phyloP scores from a whole-genome alignment of 805 yeast species.

The Soucietia sequanensis region DNA sequence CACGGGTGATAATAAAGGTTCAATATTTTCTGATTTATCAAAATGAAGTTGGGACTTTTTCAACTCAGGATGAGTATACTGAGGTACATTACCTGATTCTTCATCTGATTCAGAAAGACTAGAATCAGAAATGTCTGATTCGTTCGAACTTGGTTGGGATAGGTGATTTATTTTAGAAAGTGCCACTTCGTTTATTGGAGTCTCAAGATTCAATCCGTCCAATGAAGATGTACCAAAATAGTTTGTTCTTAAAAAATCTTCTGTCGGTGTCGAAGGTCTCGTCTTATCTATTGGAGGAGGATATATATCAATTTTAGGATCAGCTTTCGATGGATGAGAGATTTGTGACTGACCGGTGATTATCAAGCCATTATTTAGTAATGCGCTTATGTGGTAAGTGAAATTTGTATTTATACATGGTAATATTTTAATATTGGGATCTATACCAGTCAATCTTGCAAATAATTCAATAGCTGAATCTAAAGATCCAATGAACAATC shows the following conservation, averaged over 20 bases:
- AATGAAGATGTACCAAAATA: constrained; percentile 1
- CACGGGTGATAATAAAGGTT: constrained; percentile 73
- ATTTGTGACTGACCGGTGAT: constrained; percentile 92
- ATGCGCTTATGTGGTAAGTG: constrained; percentile 82
- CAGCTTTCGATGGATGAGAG: constrained; percentile 67
- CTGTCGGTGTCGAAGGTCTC: constrained; percentile 22
- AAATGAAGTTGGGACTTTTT: constrained; percentile 73
- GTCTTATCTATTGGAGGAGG: constrained; percentile 26
- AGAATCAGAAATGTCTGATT: neutral
- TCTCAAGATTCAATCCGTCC: neutral
- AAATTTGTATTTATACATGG: constrained; percentile 86
- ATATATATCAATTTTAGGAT: constrained; percentile 16
- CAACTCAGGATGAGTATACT: constrained; percentile 77
- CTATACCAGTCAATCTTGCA: constrained; percentile 59
- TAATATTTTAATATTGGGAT: constrained; percentile 53
- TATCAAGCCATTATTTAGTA: constrained; percentile 62
- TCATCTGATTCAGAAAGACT: constrained; percentile 23
- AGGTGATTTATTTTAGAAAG: constrained; percentile 2
- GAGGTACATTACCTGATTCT: constrained; percentile 62
- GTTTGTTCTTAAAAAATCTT: neutral
- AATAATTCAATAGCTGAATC: constrained; percentile 82
- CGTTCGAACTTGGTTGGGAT: neutral
- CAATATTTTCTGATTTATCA: constrained; percentile 51
- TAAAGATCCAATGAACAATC: constrained; percentile 79
- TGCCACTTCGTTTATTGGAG: constrained; percentile 6